phyloP scores from a whole-genome alignment of 176 grass and related monocot species.

The Zea mays region DNA sequence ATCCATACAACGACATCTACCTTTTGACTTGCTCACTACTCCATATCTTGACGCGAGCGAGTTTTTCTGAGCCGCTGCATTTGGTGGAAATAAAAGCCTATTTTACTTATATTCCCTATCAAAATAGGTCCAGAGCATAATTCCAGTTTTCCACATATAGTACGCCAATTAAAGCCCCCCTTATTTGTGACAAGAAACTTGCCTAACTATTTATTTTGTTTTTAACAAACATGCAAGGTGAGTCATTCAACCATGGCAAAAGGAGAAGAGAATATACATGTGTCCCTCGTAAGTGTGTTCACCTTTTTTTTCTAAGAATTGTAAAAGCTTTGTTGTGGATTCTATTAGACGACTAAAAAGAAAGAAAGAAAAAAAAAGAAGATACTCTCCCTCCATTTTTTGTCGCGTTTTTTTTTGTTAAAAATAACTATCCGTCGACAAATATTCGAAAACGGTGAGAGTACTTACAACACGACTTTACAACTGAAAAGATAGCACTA shows the following conservation, averaged over 20 bases:
- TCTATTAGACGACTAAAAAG: too few species aligned
- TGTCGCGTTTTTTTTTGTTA: too few species aligned
- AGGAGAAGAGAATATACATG: slow-evolving; percentile 22
- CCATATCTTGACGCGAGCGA: not conserved
- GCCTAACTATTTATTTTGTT: slow-evolving; percentile 45
- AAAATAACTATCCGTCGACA: too few species aligned
- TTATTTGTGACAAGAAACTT: slow-evolving; percentile 37
- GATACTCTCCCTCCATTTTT: too few species aligned
- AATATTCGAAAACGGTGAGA: too few species aligned
- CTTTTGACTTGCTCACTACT: not conserved
- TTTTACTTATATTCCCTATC: slow-evolving; percentile 17
- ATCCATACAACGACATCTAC: not conserved
- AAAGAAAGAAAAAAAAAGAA: too few species aligned
- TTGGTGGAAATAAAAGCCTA: not conserved
- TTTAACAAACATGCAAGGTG: slow-evolving; percentile 33
- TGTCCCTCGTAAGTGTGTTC: too few species aligned
- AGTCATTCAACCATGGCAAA: slow-evolving; percentile 41
- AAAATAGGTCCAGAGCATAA: slow-evolving; percentile 38
- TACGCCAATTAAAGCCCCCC: slow-evolving; percentile 24
- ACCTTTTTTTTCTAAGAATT: too few species aligned
- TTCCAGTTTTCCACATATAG: slow-evolving; percentile 35
- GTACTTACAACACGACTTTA: too few species aligned
- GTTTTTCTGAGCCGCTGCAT: not conserved
- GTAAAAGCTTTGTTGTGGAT: too few species aligned
- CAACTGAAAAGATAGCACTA: too few species aligned